These are phyloP conservation scores for Botrytis deweyae DNA, from an alignment of 2,329 filamentous ascomycete species.

Conservation along the genomic window DNA sequence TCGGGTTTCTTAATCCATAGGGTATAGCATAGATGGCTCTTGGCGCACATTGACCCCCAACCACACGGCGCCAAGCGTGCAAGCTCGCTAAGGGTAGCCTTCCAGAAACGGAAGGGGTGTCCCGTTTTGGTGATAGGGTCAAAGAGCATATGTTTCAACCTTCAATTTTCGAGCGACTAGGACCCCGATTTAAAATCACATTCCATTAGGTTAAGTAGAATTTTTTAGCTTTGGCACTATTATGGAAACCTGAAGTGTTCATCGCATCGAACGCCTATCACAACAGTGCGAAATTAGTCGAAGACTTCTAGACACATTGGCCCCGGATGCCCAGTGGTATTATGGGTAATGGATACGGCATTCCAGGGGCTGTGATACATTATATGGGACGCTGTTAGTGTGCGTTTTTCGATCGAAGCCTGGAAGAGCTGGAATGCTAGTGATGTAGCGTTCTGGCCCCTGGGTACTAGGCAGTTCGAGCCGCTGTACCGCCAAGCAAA, in stretches of 20 bases:
- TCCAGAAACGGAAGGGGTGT: neutral
- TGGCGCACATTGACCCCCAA: constrained; percentile 1
- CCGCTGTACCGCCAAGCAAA: neutral
- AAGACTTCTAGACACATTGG: neutral
- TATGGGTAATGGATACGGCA: neutral
- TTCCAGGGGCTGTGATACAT: neutral
- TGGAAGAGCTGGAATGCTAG: neutral
- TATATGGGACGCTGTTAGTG: neutral
- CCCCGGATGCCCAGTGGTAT: neutral
- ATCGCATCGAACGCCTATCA: neutral
- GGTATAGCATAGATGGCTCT: neutral
- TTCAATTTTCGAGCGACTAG: neutral
- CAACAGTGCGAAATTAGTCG: too few species aligned
- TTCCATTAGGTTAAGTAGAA: neutral
- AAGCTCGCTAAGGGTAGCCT: neutral
- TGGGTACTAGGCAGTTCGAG: neutral
- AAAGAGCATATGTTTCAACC: neutral
- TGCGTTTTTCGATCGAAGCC: neutral
- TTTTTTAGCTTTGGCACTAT: too few species aligned
- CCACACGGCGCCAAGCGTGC: neutral
- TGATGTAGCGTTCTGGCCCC: neutral
- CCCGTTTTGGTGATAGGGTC: neutral
- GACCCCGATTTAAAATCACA: neutral
- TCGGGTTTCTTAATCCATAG: neutral
- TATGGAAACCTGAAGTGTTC: neutral